Percentiles rank a stretch among this genome's conserved stretches.
Conservation (phyloP, 257 asterid species). For the Plantago ovata region DNA sequence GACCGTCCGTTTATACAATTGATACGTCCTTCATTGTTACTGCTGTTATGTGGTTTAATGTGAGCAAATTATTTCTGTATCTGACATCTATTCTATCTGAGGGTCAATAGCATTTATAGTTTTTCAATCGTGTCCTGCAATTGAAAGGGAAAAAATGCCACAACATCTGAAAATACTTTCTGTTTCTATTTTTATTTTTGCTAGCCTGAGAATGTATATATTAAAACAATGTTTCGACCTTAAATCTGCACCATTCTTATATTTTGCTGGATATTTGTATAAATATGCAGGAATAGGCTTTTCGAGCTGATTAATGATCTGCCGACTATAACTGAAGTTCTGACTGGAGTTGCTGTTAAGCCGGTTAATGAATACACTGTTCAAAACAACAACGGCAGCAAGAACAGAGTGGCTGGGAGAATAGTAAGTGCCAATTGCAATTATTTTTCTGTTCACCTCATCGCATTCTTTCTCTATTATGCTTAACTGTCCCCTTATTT, state of each 20-base stretch:
- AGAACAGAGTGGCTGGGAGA: constrained; percentile 44
- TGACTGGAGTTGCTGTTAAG: constrained; percentile 39
- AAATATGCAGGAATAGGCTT: constrained; percentile 64
- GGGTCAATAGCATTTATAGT: neutral
- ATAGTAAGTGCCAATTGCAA: constrained; percentile 23
- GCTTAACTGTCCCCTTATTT: no score
- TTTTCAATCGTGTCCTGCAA: neutral
- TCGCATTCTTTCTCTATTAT: neutral
- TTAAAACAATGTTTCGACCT: neutral
- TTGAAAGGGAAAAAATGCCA: neutral
- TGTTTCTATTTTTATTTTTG: constrained; percentile 7
- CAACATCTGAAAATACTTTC: neutral
- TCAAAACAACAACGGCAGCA: constrained; percentile 47
- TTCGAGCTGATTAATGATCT: constrained; percentile 72
- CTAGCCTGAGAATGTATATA: neutral
- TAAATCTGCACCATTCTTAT: neutral
- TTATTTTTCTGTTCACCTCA: neutral
- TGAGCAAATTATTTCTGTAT: neutral
- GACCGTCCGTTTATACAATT: neutral
- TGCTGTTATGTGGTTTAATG: neutral
- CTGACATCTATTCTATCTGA: neutral
- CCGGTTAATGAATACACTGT: constrained; percentile 35
- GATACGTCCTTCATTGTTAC: neutral
- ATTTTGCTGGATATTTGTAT: constrained; percentile 12
- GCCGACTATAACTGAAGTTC: constrained; percentile 68